Percentiles rank a stretch among this genome's conserved stretches.
These are phyloP conservation scores for Cyberlindnera euphorbiae DNA, from an alignment of 805 yeast genomes.

Conservation along the genomic window DNA sequence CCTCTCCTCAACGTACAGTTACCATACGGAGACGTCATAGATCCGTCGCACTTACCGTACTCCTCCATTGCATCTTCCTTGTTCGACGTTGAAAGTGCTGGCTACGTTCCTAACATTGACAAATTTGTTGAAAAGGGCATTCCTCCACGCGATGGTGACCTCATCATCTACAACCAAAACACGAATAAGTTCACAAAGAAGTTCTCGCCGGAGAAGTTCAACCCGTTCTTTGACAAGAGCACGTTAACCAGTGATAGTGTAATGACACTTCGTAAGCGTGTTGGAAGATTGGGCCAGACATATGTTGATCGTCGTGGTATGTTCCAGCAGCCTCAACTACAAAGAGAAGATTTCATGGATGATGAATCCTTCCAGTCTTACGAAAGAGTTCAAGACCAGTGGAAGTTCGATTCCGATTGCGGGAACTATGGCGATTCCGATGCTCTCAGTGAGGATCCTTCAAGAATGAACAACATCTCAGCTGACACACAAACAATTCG, in stretches of 20 bases:
- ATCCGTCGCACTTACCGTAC: constrained; percentile 66
- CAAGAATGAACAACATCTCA: constrained; percentile 74
- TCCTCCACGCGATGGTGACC: constrained; percentile 28
- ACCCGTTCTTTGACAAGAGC: constrained; percentile 32
- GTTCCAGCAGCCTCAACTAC: constrained; percentile 29
- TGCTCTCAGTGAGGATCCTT: constrained; percentile 73
- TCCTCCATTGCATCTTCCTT: constrained; percentile 70
- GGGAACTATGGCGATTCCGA: constrained; percentile 31
- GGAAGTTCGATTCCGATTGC: constrained; percentile 61
- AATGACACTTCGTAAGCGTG: constrained; percentile 65
- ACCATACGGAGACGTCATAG: constrained; percentile 42
- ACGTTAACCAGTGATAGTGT: constrained; percentile 37
- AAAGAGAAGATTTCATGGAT: constrained; percentile 19
- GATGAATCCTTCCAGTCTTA: constrained; percentile 32
- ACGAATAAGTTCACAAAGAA: constrained; percentile 26
- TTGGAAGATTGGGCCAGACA: constrained; percentile 63
- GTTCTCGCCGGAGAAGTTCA: constrained; percentile 30
- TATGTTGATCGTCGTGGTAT: constrained; percentile 74
- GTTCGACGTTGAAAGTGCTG: constrained; percentile 60
- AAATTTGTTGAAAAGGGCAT: constrained; percentile 23
- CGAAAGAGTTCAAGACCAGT: constrained; percentile 52
- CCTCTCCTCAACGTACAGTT: constrained; percentile 72
- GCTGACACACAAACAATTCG: constrained; percentile 85
- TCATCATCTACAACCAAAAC: constrained; percentile 21
- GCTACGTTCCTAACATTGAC: constrained; percentile 33